Evolutionary conservation across 1,284 basidiomycete genomes (phyloP).

Genomic region (Puccinia horiana): DNA sequence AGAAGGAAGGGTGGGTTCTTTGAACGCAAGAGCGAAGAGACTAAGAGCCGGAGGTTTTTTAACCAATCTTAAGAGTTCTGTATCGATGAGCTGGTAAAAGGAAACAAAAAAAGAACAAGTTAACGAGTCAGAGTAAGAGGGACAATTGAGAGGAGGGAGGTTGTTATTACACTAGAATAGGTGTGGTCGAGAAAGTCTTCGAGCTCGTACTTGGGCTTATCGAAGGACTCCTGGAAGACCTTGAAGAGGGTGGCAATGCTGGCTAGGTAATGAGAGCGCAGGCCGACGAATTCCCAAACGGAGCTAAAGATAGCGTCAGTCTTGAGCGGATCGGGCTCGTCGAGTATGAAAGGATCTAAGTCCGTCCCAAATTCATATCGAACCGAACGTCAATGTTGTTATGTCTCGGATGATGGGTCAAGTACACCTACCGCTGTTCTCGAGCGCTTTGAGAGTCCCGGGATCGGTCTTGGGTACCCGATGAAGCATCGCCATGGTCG

Average conservation of each 20-base stretch:
- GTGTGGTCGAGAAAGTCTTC: slow-evolving; percentile 98
- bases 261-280: slow-evolving; percentile 80
- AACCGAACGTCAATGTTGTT: no score
- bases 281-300: slow-evolving; percentile 84
- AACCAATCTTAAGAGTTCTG: slow-evolving; percentile 76
- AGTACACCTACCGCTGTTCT: slow-evolving; percentile 51
- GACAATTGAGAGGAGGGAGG: slow-evolving; percentile 10
- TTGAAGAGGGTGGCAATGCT: slow-evolving; percentile 79
- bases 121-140: background rate
- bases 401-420: background rate
- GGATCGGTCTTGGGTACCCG: slow-evolving; percentile 55
- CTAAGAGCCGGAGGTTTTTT: slow-evolving; percentile 71
- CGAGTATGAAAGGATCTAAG: slow-evolving; percentile 74
- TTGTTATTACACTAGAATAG: slow-evolving; percentile 75
- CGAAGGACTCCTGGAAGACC: slow-evolving; percentile 88
- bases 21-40: slow-evolving; percentile 57
- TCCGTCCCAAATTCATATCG: no score
- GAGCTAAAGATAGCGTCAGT: slow-evolving; percentile 82
- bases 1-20: slow-evolving; percentile 33
- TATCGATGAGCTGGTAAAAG: slow-evolving; percentile 75
- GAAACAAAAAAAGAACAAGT: background rate
- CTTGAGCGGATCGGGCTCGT: slow-evolving; percentile 73
- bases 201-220: slow-evolving; percentile 81
- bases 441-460: slow-evolving; percentile 54
- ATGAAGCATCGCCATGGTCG: slow-evolving; percentile 91